These are phyloP conservation scores for Fusarium citri DNA, from an alignment of 2,329 filamentous ascomycete species.

Conservation along the genomic window DNA sequence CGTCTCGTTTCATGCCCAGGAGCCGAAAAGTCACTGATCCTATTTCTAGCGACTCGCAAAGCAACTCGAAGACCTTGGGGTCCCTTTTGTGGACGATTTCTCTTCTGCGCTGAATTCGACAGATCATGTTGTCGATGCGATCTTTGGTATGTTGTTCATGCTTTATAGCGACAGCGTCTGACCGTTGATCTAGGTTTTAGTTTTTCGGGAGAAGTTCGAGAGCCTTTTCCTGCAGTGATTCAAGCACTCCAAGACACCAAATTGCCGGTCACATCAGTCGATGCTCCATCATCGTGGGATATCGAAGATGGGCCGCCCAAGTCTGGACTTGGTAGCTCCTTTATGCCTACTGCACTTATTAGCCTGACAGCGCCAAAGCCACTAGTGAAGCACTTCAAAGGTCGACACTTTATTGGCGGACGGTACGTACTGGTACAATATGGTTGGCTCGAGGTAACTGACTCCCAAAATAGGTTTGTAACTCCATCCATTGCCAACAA, in stretches of 20 bases:
- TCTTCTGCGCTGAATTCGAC: slow-evolving; percentile 70
- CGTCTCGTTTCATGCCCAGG: slow-evolving; percentile 12
- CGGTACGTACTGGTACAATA: slow-evolving; percentile 61
- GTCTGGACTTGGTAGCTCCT: slow-evolving; percentile 80
- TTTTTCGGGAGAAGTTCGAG: slow-evolving; percentile 91
- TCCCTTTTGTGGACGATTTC: slow-evolving; percentile 90
- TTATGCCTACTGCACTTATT: slow-evolving; percentile 83
- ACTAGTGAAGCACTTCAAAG: slow-evolving; percentile 83
- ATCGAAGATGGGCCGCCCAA: slow-evolving; percentile 86
- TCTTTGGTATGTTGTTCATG: slow-evolving; percentile 76
- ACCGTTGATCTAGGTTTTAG: slow-evolving; percentile 75
- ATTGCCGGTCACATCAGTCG: slow-evolving; percentile 86
- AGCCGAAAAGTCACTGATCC: slow-evolving; percentile 46
- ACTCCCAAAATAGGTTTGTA: slow-evolving; percentile 72
- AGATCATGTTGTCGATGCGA: slow-evolving; percentile 89
- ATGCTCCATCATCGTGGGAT: slow-evolving; percentile 94
- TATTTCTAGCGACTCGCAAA: slow-evolving; percentile 76
- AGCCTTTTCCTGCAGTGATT: slow-evolving; percentile 89
- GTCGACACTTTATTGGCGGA: slow-evolving; percentile 92
- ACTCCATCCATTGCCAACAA: slow-evolving; percentile 81
- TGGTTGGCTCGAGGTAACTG: slow-evolving; percentile 20
- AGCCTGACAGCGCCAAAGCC: slow-evolving; percentile 96
- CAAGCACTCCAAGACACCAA: slow-evolving; percentile 77
- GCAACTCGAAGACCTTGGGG: slow-evolving; percentile 83
- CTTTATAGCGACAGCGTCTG: slow-evolving; percentile 10